These are phyloP conservation scores for Candida bentonensis DNA, from an alignment of 805 yeast species.

Conservation along the genomic window DNA sequence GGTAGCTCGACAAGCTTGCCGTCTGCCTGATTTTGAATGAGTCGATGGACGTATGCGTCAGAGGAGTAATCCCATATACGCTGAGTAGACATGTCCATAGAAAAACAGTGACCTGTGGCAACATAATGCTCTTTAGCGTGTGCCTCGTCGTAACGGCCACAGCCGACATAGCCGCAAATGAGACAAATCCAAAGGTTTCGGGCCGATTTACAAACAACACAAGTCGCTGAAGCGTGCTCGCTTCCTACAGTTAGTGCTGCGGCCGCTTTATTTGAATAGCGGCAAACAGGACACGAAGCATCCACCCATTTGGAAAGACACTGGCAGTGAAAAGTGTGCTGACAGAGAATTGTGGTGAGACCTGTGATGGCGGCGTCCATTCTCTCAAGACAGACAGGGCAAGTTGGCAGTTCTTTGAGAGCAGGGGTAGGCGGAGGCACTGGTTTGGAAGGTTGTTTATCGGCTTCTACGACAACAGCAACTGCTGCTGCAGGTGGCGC, in stretches of 20 bases:
- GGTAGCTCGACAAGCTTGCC: constrained; percentile 80
- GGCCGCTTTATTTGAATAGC: constrained; percentile 44
- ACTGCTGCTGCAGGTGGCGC: constrained; percentile 8
- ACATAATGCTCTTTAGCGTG: constrained; percentile 79
- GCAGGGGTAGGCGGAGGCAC: constrained; percentile 15
- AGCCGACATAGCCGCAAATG: constrained; percentile 84
- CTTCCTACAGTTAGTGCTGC: constrained; percentile 7
- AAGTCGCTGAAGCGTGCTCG: constrained; percentile 7
- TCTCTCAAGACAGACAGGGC: constrained; percentile 85
- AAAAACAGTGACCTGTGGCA: constrained; percentile 70
- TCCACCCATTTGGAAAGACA: constrained; percentile 83
- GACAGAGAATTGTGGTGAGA: constrained; percentile 75
- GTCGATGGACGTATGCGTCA: constrained; percentile 77
- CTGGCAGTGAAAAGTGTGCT: constrained; percentile 83
- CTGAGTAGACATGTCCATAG: constrained; percentile 75
- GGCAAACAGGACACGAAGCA: constrained; percentile 81
- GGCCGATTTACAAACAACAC: constrained; percentile 46
- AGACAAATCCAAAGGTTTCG: constrained; percentile 78
- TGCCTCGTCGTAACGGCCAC: constrained; percentile 74
- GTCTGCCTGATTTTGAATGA: constrained; percentile 72
- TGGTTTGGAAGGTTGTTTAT: constrained; percentile 3
- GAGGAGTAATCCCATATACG: constrained; percentile 94
- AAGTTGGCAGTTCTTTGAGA: constrained; percentile 63
- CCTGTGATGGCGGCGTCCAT: constrained; percentile 77
- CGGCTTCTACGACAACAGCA: background rate